Evolutionary conservation across 495 filamentous ascomycete species (phyloP).

Genomic region (Neurospora sp.): DNA sequence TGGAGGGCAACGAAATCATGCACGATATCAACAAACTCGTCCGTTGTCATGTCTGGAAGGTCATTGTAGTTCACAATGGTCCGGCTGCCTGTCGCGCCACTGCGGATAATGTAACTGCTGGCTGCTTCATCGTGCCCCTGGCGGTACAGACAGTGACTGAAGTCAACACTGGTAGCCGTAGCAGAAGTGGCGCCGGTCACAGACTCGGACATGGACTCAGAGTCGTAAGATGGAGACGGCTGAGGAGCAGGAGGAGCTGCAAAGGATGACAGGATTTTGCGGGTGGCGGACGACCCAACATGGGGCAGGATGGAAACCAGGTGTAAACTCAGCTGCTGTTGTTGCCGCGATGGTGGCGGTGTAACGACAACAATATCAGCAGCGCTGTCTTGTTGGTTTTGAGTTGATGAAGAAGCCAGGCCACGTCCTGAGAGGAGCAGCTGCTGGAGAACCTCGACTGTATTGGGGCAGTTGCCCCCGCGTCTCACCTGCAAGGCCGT

Average conservation of each 20-base stretch:
- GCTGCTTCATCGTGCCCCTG: slow-evolving; percentile 45
- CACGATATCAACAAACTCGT: slow-evolving; percentile 38
- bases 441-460: slow-evolving; percentile 58
- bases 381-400: neutral
- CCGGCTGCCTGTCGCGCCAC: slow-evolving; percentile 45
- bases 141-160: slow-evolving; percentile 50
- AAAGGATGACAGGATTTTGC: slow-evolving; percentile 34
- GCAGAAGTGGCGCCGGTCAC: neutral
- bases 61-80: slow-evolving; percentile 64
- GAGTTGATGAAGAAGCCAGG: neutral
- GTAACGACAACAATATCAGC: neutral
- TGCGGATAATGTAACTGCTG: slow-evolving; percentile 63
- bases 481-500: slow-evolving; percentile 47
- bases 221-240: neutral
- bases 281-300: slow-evolving; percentile 22
- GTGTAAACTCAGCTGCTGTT: slow-evolving; percentile 18
- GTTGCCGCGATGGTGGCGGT: neutral
- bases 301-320: slow-evolving; percentile 32
- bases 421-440: slow-evolving; percentile 25
- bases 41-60: slow-evolving; percentile 51
- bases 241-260: neutral
- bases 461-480: slow-evolving; percentile 65
- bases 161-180: slow-evolving; percentile 21
- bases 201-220: slow-evolving; percentile 10
- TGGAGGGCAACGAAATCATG: neutral